Percentiles rank a stretch among this genome's conserved stretches.
These are phyloP conservation scores for Epichloe elymi DNA, from an alignment of 2,329 filamentous ascomycete species.

Conservation along the genomic window DNA sequence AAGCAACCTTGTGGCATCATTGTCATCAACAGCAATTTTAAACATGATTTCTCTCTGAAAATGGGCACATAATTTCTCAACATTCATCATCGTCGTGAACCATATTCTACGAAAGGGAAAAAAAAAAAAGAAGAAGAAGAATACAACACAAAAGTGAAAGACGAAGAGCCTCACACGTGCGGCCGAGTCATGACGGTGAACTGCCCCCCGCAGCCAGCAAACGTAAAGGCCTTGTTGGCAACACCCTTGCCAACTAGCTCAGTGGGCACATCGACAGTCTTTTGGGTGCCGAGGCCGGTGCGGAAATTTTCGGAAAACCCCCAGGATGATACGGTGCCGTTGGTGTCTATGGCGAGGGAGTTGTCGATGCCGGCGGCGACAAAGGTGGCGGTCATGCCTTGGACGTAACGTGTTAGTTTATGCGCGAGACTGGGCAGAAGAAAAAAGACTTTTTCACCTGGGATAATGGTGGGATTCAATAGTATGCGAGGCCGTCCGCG, in stretches of 20 bases:
- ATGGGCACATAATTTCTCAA: background rate
- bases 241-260: constrained; percentile 1
- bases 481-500: constrained; percentile 5
- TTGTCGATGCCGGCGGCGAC: constrained; percentile 53
- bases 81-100: background rate
- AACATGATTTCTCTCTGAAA: background rate
- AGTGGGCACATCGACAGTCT: constrained; percentile 1
- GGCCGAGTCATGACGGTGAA: constrained; percentile 4
- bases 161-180: background rate
- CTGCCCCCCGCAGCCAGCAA: constrained; percentile 5
- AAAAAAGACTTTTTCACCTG: constrained; percentile 8
- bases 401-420: background rate
- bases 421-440: background rate
- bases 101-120: background rate
- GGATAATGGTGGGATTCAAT: constrained; percentile 14
- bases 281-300: constrained; percentile 49
- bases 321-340: constrained; percentile 58
- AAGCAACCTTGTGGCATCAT: background rate
- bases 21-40: background rate
- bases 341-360: constrained; percentile 50
- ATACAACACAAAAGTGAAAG: background rate
- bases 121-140: background rate
- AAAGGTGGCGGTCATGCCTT: constrained; percentile 8
- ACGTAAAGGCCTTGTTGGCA: constrained; percentile 1
- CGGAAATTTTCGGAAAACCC: constrained; percentile 62